Conservation (phyloP, 225 moss, liverwort and hornwort genomes). For the Straminergon stramineum region DNA sequence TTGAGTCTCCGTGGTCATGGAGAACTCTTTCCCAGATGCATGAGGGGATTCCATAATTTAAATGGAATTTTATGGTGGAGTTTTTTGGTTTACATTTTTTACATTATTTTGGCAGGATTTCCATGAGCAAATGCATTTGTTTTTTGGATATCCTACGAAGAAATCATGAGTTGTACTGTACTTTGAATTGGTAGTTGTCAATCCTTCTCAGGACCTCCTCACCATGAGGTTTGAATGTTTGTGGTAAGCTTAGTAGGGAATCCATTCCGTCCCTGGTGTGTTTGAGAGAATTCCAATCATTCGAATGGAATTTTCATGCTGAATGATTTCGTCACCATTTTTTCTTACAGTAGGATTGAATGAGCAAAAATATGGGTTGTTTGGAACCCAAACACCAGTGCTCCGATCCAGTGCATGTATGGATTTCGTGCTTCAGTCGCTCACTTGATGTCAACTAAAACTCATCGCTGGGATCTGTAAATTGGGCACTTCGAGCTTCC, state of each 20-base stretch:
- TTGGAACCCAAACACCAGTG: neutral
- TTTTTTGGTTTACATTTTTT: no score
- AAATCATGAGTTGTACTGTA: neutral
- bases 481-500: neutral
- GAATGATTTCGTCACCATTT: neutral
- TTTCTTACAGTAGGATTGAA: neutral
- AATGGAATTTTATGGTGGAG: neutral
- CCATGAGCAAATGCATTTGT: neutral
- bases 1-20: rapidly evolving
- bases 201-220: neutral
- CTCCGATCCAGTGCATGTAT: neutral
- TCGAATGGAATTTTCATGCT: neutral
- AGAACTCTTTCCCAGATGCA: neutral
- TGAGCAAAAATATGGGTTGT: neutral
- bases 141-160: no score
- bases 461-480: neutral
- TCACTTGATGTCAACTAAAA: neutral
- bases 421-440: neutral
- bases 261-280: neutral
- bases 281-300: neutral
- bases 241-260: neutral
- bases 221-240: neutral
- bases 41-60: no score
- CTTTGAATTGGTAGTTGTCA: neutral
- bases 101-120: neutral